A percentile compares a stretch with the other conserved stretches of the same genome.
These are phyloP conservation scores for Verbena officinalis DNA, from an alignment of 257 asterid species.

Conservation along the genomic window DNA sequence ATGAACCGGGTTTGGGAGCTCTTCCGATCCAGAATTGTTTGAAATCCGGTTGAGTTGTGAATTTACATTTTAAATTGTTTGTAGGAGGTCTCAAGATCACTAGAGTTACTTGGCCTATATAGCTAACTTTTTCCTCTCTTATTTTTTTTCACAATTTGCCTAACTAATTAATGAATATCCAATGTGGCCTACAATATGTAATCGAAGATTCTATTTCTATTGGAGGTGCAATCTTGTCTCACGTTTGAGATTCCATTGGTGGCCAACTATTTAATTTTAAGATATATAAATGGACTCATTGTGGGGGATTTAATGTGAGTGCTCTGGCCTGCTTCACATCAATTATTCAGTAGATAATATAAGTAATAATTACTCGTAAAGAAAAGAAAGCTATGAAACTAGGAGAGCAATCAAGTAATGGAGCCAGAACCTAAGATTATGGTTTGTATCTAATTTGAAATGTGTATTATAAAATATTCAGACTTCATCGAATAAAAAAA, in stretches of 20 bases:
- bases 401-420: too few species aligned
- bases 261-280: too few species aligned
- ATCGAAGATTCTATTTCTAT: slow-evolving; percentile 29
- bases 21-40: too few species aligned
- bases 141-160: not conserved
- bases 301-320: not conserved
- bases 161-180: slow-evolving; percentile 13
- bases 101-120: slow-evolving; percentile 1
- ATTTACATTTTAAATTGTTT: too few species aligned
- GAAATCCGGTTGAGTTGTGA: too few species aligned
- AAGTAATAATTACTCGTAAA: too few species aligned
- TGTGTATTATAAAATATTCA: too few species aligned
- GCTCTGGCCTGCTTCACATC: slow-evolving; percentile 1
- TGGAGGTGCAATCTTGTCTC: slow-evolving; percentile 9
- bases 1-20: too few species aligned
- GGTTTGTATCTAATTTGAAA: too few species aligned
- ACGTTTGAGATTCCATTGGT: slow-evolving; percentile 24
- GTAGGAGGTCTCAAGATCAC: slow-evolving; percentile 4
- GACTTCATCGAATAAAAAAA: too few species aligned
- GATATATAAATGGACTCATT: not conserved
- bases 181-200: slow-evolving; percentile 24
- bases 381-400: too few species aligned
- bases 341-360: slow-evolving; percentile 7
- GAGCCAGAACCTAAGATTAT: too few species aligned
- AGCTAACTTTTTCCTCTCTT: slow-evolving; percentile 8